phyloP scores from a whole-genome alignment of 495 filamentous ascomycete species.

The Trichoderma virens region DNA sequence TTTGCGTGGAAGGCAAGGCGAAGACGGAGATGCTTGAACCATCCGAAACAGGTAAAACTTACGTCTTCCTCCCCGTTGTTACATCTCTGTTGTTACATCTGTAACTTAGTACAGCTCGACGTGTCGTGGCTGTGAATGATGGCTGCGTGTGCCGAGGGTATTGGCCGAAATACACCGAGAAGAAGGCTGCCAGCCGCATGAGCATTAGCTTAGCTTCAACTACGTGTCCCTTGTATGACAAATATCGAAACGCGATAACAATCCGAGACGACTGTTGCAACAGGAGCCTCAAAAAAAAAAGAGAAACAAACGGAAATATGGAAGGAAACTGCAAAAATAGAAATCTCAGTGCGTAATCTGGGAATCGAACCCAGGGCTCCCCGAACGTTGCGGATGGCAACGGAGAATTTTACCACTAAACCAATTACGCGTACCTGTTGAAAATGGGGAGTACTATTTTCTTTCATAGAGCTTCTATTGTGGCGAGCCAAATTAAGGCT shows the following conservation, averaged over 20 bases:
- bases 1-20: too few species aligned
- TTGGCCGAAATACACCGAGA: too few species aligned
- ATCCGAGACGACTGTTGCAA: neutral
- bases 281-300: neutral
- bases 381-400: conserved; percentile 7
- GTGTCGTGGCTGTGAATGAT: too few species aligned
- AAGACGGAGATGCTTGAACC: too few species aligned
- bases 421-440: neutral
- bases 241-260: neutral
- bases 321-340: neutral
- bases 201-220: too few species aligned
- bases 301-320: neutral
- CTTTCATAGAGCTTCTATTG: neutral
- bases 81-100: too few species aligned
- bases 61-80: too few species aligned
- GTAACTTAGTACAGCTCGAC: too few species aligned
- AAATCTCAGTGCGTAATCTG: neutral
- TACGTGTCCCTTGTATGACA: too few species aligned
- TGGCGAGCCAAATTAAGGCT: neutral
- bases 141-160: too few species aligned
- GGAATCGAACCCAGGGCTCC: conserved; percentile 9
- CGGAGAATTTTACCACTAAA: conserved; percentile 9
- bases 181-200: too few species aligned
- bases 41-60: too few species aligned
- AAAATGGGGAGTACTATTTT: neutral